These are phyloP conservation scores for Jamesozyma piceae DNA, from an alignment of 805 yeast species.

Conservation along the genomic window DNA sequence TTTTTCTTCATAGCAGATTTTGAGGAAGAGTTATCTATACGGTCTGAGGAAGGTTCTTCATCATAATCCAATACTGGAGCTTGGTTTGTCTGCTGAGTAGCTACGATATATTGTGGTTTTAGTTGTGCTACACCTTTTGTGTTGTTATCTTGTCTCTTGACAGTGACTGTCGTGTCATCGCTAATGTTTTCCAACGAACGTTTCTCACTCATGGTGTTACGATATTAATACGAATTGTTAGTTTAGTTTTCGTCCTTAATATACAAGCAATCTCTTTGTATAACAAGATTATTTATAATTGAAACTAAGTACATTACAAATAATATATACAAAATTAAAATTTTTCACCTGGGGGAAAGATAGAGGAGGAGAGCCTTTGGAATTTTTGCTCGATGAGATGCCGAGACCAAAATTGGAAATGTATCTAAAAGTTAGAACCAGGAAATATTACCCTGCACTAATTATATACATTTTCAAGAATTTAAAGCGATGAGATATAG, in stretches of 20 bases:
- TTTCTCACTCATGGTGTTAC: neutral
- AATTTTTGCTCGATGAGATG: too few relatives aligned
- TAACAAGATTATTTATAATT: too few relatives aligned
- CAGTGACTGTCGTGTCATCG: neutral
- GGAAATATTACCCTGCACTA: too few relatives aligned
- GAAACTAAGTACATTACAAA: too few relatives aligned
- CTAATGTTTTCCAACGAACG: neutral
- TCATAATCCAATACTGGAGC: conserved; percentile 28
- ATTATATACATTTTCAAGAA: too few relatives aligned
- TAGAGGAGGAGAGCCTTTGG: too few relatives aligned
- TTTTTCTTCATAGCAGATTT: conserved; percentile 19
- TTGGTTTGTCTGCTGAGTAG: conserved; percentile 6
- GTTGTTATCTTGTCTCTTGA: conserved; percentile 19
- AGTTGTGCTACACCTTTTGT: conserved; percentile 64
- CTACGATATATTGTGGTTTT: conserved; percentile 58
- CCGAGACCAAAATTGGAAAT: too few relatives aligned
- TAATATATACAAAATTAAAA: too few relatives aligned
- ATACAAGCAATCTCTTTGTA: too few relatives aligned
- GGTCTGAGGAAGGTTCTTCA: conserved; percentile 32
- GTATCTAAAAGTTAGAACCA: too few relatives aligned
- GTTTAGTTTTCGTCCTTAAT: neutral
- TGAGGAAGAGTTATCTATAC: conserved; percentile 6
- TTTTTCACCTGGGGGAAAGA: too few relatives aligned
- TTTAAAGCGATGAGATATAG: too few relatives aligned
- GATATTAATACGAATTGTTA: neutral